These are phyloP conservation scores for Acanthamoeba rhysodes DNA, from an alignment of 208 protist species.

Conservation along the genomic window DNA sequence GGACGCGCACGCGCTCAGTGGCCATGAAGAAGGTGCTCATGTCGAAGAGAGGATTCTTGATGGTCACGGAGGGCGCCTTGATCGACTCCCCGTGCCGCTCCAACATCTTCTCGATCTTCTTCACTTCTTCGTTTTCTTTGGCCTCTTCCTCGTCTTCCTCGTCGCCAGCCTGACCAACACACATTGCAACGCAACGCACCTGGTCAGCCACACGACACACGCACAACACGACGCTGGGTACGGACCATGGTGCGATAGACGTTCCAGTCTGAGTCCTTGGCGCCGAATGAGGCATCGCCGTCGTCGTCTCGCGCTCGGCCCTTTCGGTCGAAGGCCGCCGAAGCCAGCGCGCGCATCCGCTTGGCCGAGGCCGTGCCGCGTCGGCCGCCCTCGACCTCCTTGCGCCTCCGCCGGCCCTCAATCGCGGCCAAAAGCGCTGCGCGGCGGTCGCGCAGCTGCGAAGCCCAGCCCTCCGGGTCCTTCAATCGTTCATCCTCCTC, in stretches of 20 bases:
- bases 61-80: neutral
- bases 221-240: neutral
- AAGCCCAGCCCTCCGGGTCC: slow-evolving; percentile 1
- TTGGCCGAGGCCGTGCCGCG: slow-evolving; percentile 5
- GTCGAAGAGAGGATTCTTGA: neutral
- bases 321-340: slow-evolving; percentile 25
- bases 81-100: slow-evolving; percentile 41
- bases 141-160: neutral
- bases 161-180: neutral
- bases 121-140: neutral
- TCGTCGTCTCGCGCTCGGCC: neutral
- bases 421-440: neutral
- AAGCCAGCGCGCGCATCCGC: slow-evolving; percentile 7
- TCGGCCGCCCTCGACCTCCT: neutral
- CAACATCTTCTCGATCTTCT: slow-evolving; percentile 34
- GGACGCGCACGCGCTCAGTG: slow-evolving; percentile 4
- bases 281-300: neutral
- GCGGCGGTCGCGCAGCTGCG: neutral
- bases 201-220: neutral
- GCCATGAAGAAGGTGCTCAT: neutral
- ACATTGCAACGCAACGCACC: too few relatives aligned
- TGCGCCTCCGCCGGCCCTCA: neutral
- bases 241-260: slow-evolving; percentile 24
- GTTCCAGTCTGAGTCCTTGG: slow-evolving; percentile 40
- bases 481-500: slow-evolving; percentile 5